Evolutionary conservation across 192 early-diverging fungal genomes (phyloP).

Genomic region (Entomortierella chlamydospora): DNA sequence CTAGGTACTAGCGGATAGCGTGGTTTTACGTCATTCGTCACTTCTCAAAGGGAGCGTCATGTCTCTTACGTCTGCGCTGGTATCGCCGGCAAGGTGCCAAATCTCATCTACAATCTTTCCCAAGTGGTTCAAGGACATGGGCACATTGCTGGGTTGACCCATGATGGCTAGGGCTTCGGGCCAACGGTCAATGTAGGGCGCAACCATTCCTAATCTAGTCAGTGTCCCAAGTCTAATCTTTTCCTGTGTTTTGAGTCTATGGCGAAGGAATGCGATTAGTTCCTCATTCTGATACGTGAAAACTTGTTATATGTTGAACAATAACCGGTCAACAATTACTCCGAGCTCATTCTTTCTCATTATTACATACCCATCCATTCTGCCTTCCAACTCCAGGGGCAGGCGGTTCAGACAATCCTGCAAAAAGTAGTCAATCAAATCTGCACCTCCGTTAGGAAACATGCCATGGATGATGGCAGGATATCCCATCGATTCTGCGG

Average conservation of each 20-base stretch:
- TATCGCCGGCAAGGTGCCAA: slow-evolving; percentile 90
- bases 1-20: background rate
- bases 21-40: background rate
- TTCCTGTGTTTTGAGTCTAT: slow-evolving; percentile 58
- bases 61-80: slow-evolving; percentile 74
- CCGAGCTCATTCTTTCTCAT: background rate
- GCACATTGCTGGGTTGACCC: slow-evolving; percentile 82
- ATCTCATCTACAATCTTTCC: slow-evolving; percentile 83
- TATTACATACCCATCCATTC: slow-evolving; percentile 63
- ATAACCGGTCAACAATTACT: too few relatives aligned
- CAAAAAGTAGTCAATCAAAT: slow-evolving; percentile 83
- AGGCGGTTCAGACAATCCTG: slow-evolving; percentile 69
- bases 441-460: slow-evolving; percentile 70
- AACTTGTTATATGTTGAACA: too few relatives aligned
- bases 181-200: slow-evolving; percentile 80
- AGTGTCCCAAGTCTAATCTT: slow-evolving; percentile 72
- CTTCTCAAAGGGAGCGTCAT: background rate
- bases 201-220: slow-evolving; percentile 75
- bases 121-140: slow-evolving; percentile 76
- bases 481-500: slow-evolving; percentile 74
- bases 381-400: slow-evolving; percentile 68
- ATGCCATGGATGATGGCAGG: slow-evolving; percentile 79
- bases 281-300: background rate
- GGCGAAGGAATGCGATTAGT: background rate
- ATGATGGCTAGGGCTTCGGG: slow-evolving; percentile 79